Percentiles rank a stretch among this genome's conserved stretches.
Evolutionary conservation across 2,329 filamentous ascomycete genomes (phyloP).

Genomic region (Amauroascus niger): DNA sequence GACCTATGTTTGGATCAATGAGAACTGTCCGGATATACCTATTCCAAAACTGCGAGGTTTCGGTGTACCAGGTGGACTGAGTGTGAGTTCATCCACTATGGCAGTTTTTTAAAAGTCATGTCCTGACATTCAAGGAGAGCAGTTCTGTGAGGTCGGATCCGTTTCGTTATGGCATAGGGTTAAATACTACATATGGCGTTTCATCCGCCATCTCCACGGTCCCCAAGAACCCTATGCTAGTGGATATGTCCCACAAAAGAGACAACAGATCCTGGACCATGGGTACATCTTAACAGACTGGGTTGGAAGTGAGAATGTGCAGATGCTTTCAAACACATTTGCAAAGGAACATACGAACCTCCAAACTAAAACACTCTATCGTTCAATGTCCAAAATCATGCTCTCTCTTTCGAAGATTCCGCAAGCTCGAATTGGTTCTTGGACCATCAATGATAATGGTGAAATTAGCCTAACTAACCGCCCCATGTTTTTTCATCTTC

Average conservation of each 20-base stretch:
- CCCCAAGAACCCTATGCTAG: neutral
- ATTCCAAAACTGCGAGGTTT: slow-evolving; percentile 16
- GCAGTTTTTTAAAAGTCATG: neutral
- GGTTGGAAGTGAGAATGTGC: slow-evolving; percentile 16
- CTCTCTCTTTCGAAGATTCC: slow-evolving; percentile 18
- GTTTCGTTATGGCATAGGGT: too few species aligned
- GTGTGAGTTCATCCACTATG: too few species aligned
- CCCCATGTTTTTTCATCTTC: too few species aligned
- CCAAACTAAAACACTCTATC: slow-evolving; percentile 18
- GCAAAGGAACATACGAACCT: slow-evolving; percentile 11
- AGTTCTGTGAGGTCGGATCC: too few species aligned
- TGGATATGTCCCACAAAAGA: too few species aligned
- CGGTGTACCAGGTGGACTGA: neutral
- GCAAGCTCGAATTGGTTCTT: slow-evolving; percentile 29
- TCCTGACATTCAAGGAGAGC: neutral
- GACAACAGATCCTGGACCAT: too few species aligned
- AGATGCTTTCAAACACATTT: slow-evolving; percentile 24
- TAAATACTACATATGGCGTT: neutral
- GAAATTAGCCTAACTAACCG: slow-evolving; percentile 19
- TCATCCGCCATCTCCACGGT: neutral
- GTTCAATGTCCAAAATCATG: slow-evolving; percentile 17
- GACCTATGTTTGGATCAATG: slow-evolving; percentile 14
- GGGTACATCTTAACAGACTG: slow-evolving; percentile 21
- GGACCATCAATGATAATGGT: slow-evolving; percentile 24
- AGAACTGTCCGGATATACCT: slow-evolving; percentile 13